Evolutionary conservation across 805 yeast species (phyloP).

Genomic region (Jamesozyma hellenica): DNA sequence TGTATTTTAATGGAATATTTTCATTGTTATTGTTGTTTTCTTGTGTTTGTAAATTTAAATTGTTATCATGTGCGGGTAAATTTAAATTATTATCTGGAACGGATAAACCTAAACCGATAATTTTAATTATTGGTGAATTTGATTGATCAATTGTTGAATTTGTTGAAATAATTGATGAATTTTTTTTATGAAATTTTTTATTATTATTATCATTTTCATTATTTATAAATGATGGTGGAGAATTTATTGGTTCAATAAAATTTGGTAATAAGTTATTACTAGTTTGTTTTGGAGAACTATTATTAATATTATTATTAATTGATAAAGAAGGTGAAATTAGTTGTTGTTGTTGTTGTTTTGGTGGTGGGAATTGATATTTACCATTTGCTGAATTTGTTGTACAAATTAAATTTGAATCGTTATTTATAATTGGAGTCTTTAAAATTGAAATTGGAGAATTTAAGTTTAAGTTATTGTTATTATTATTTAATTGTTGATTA

Average conservation of each 20-base stretch:
- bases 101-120: conserved; percentile 14
- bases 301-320: conserved; percentile 3
- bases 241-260: conserved; percentile 2
- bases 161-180: conserved; percentile 23
- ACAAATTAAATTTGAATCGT: conserved; percentile 17
- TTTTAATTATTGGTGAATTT: not conserved
- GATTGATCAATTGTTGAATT: conserved; percentile 26
- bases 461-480: not conserved
- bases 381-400: conserved; percentile 27
- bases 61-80: no score
- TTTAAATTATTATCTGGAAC: no score
- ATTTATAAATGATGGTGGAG: conserved; percentile 1
- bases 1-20: not conserved
- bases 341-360: conserved; percentile 1
- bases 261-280: not conserved
- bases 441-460: conserved; percentile 5
- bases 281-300: not conserved
- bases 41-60: no score
- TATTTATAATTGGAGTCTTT: conserved; percentile 5
- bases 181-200: conserved; percentile 13
- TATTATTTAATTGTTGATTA: conserved; percentile 9
- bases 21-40: conserved; percentile 6
- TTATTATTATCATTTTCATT: not conserved
- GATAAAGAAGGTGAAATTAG: conserved; percentile 15
- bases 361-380: conserved; percentile 29